Evolutionary conservation across 2,329 filamentous ascomycete genomes (phyloP), one percentile per base, ranked within the genome.

Genomic region (Stylonectria norvegica): DNA sequence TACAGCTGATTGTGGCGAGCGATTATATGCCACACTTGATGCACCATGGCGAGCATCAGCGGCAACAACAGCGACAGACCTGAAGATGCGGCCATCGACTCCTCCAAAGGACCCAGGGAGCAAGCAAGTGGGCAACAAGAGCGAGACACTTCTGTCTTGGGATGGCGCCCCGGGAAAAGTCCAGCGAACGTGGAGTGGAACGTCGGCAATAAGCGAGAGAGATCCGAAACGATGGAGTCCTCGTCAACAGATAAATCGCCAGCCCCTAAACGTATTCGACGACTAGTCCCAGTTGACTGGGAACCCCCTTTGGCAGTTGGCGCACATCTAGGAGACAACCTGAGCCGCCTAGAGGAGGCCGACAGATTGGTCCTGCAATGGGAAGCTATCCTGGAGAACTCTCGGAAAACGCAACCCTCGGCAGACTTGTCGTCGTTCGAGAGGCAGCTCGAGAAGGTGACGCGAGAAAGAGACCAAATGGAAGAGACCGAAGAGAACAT

Each of bases 261-360:
- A 25, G 22, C 7, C 22, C 22, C 22, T 7, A 12, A 25, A 25
- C n/a, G n/a, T n/a, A n/a, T n/a, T n/a, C n/a, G 36, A 10, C 36
- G 38, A 9, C 43, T 37, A 12, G 36, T 48, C 3, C 48, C 53
- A 20, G 17, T 29, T 2, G 36, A 41, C 8, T 57, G 54, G 54
- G 37, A 49, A 31, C 52, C 54, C 12, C 54, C 54, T n/a, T 16
- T 57, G 16, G 45, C 49, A 4, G 38, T 57, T 6, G 54, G 54
- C 0, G 47, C 49, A 5, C 45, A 52, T 11, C 42, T 57, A 11
- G 54, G 54, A 10, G 39, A 51, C 8, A 50, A 55, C 4, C 28
- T 57, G 4, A 57, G 54, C 8, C 43, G 43, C 2, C 15, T 57
- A 8, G 54, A 57, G 30, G 34, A 49, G 29, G 54, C 54, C 28